phyloP scores from a whole-genome alignment of 2,329 filamentous ascomycete species.

The Camillea tinctor region DNA sequence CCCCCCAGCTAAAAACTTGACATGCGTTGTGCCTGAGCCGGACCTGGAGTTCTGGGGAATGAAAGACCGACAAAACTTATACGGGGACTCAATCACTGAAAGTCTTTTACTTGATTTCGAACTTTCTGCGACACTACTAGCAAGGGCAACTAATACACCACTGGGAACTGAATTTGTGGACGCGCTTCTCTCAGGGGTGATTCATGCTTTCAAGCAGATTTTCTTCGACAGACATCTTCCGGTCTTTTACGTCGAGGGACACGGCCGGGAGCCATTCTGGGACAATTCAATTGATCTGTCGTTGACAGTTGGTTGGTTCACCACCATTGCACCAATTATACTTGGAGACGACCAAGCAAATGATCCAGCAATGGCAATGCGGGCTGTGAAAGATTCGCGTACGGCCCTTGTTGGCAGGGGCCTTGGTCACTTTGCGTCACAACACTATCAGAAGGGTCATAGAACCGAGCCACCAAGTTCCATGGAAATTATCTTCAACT shows the following conservation, averaged over 20 bases:
- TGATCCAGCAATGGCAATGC: not conserved
- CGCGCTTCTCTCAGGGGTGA: conserved; percentile 8
- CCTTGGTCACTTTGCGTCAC: conserved; percentile 37
- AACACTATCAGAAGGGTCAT: conserved; percentile 29
- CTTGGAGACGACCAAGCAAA: not conserved
- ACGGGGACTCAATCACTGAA: not conserved
- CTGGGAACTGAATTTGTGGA: conserved; percentile 9
- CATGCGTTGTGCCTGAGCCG: not conserved
- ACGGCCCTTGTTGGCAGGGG: conserved; percentile 34
- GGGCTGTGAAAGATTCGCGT: conserved; percentile 1
- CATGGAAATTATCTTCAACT: conserved; percentile 35
- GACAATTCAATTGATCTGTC: conserved; percentile 9
- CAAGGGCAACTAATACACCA: not conserved
- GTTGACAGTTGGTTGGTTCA: conserved; percentile 17
- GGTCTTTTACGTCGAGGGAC: conserved; percentile 12
- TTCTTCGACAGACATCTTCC: conserved; percentile 14
- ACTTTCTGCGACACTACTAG: not conserved
- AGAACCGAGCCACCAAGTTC: conserved; percentile 15
- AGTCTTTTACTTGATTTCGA: not conserved
- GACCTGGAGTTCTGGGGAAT: conserved; percentile 3
- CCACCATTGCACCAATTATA: conserved; percentile 1
- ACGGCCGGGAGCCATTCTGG: conserved; percentile 11
- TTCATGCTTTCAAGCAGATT: conserved; percentile 6
- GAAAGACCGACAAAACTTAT: not conserved
- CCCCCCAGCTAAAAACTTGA: not conserved